Percentiles rank a stretch among this genome's conserved stretches.
Evolutionary conservation across 345 rosid species (phyloP).

Genomic region (Camelina sativa): DNA sequence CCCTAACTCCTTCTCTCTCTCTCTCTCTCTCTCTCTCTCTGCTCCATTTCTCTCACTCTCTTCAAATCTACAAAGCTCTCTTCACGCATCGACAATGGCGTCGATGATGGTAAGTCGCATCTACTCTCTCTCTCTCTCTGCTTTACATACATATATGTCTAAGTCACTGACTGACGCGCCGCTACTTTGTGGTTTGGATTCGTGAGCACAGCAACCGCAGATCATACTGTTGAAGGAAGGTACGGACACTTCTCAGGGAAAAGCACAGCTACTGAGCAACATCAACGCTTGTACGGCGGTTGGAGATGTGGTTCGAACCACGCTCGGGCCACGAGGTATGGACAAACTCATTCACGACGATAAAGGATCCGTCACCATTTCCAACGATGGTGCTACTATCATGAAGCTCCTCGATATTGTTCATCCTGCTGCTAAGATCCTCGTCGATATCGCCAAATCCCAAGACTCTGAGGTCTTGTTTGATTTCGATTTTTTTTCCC

Average conservation of each 20-base stretch:
- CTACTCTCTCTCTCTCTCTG: background rate
- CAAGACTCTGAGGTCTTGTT: constrained; percentile 88
- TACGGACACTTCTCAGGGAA: constrained; percentile 96
- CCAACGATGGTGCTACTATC: constrained; percentile 98
- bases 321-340: constrained; percentile 98
- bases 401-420: constrained; percentile 96
- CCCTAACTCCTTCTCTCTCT: constrained; percentile 41
- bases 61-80: constrained; percentile 19
- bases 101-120: constrained; percentile 53
- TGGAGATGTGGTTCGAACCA: constrained; percentile 85
- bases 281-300: constrained; percentile 96
- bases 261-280: constrained; percentile 92
- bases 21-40: constrained; percentile 25
- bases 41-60: constrained; percentile 30
- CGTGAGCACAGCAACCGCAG: constrained; percentile 94
- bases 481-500: constrained; percentile 19
- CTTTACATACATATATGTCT: background rate
- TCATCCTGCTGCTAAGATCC: constrained; percentile 99
- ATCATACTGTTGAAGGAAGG: constrained; percentile 98
- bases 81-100: constrained; percentile 47
- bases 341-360: constrained; percentile 98
- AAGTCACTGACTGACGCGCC: constrained; percentile 1
- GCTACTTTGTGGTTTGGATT: background rate
- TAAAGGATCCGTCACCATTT: constrained; percentile 89
- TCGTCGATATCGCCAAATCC: constrained; percentile 97